Evolutionary conservation across 2,329 filamentous ascomycete species (phyloP).

Genomic region (Chaetomium olivaceum): DNA sequence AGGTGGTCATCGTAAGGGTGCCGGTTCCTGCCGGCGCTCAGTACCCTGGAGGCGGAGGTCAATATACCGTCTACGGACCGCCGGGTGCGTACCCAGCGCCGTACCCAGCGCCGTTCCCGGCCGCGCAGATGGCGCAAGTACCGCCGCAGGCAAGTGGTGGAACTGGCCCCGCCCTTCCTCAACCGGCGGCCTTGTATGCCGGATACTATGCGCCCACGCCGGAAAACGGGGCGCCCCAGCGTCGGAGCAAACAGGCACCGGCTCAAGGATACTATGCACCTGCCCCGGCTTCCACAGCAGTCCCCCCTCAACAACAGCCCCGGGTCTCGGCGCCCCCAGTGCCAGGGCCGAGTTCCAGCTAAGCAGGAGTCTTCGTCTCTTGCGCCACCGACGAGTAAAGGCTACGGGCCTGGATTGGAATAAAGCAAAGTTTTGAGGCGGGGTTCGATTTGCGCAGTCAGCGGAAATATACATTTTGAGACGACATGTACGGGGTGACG

Average conservation of each 20-base stretch:
- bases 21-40: background rate
- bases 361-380: background rate
- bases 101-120: slow-evolving; percentile 2
- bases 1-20: slow-evolving; percentile 16
- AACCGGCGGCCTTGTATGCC: slow-evolving; percentile 14
- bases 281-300: background rate
- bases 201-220: slow-evolving; percentile 28
- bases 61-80: slow-evolving; percentile 1
- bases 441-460: background rate
- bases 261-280: slow-evolving; percentile 23
- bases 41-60: background rate
- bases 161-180: slow-evolving; percentile 1
- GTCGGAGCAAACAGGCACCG: background rate
- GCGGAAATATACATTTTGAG: background rate
- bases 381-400: background rate
- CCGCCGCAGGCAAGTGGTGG: background rate
- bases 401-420: background rate
- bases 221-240: background rate
- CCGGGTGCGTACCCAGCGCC: slow-evolving; percentile 8
- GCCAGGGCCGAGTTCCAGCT: background rate
- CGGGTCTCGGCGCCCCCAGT: slow-evolving; percentile 10
- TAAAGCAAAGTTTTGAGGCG: background rate
- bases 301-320: slow-evolving; percentile 6
- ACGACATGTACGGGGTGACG: background rate
- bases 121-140: background rate